phyloP scores from a whole-genome alignment of 2,329 filamentous ascomycete species.

The Penicillium sp. region DNA sequence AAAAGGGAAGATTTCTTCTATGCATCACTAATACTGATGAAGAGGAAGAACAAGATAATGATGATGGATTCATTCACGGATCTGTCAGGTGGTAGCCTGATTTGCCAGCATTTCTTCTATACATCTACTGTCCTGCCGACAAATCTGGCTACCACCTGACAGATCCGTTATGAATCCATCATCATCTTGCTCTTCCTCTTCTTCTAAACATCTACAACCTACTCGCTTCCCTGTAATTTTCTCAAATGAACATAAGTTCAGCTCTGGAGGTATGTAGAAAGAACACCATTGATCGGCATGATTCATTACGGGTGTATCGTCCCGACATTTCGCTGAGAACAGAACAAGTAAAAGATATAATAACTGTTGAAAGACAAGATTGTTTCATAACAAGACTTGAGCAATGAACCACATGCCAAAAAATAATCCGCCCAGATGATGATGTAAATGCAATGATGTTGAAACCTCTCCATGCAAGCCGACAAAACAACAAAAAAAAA shows the following conservation, averaged over 20 bases:
- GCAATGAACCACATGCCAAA: constrained; percentile 15
- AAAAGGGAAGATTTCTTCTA: background rate
- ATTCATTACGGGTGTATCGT: constrained; percentile 31
- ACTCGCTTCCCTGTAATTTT: background rate
- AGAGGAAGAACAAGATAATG: too few relatives aligned
- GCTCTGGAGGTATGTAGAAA: background rate
- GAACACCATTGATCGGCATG: constrained; percentile 12
- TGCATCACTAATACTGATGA: too few relatives aligned
- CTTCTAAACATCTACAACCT: background rate
- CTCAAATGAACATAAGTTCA: background rate
- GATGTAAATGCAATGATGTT: constrained; percentile 14
- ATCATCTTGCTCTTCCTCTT: too few relatives aligned
- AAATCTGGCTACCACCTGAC: too few relatives aligned
- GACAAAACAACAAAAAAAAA: constrained; percentile 7
- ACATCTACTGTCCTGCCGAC: too few relatives aligned
- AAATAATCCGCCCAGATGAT: constrained; percentile 17
- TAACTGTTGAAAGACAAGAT: background rate
- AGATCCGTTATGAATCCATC: too few relatives aligned
- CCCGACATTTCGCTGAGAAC: constrained; percentile 27
- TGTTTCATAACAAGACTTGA: constrained; percentile 16
- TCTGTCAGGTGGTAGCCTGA: too few relatives aligned
- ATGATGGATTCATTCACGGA: too few relatives aligned
- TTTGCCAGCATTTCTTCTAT: too few relatives aligned
- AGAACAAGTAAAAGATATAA: background rate
- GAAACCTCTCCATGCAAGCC: background rate